Percentiles rank a stretch among this genome's conserved stretches.
These are phyloP conservation scores for Linum lewisii DNA, from an alignment of 345 rosid species.

Conservation along the genomic window DNA sequence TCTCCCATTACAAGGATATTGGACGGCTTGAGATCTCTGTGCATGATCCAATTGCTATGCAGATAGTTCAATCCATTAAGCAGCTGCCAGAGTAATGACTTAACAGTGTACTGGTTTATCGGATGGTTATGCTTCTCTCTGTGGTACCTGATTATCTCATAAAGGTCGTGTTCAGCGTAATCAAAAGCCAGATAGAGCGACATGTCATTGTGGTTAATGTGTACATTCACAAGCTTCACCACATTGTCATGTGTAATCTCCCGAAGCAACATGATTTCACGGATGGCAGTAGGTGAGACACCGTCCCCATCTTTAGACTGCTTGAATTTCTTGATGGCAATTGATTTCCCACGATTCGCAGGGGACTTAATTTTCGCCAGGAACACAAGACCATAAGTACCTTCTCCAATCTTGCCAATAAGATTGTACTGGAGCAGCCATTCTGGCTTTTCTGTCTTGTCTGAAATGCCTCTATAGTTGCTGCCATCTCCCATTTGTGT, in stretches of 20 bases:
- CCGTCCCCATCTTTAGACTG: slow-evolving; percentile 99
- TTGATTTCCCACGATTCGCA: slow-evolving; percentile 70
- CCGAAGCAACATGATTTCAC: slow-evolving; percentile 95
- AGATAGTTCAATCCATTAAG: slow-evolving; percentile 95
- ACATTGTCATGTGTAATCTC: slow-evolving; percentile 95
- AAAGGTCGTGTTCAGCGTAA: slow-evolving; percentile 91
- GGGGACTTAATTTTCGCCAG: slow-evolving; percentile 71
- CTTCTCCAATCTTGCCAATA: slow-evolving; percentile 98
- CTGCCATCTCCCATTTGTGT: slow-evolving; percentile 11
- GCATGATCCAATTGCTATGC: slow-evolving; percentile 97
- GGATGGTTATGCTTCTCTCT: slow-evolving; percentile 63
- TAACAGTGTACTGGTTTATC: slow-evolving; percentile 74
- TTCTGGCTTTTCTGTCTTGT: slow-evolving; percentile 56
- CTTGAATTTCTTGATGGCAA: slow-evolving; percentile 97
- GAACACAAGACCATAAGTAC: slow-evolving; percentile 97
- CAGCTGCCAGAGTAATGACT: slow-evolving; percentile 95
- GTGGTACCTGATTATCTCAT: slow-evolving; percentile 87
- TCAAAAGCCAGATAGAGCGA: slow-evolving; percentile 93
- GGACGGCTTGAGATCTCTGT: slow-evolving; percentile 95
- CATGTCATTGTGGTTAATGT: slow-evolving; percentile 92
- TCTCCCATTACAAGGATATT: slow-evolving; percentile 99
- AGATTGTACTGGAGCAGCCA: slow-evolving; percentile 98
- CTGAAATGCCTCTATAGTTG: not conserved
- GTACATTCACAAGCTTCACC: slow-evolving; percentile 95
- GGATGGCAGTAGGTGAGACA: slow-evolving; percentile 98